A percentile compares a stretch with the other conserved stretches of the same genome.
Evolutionary conservation across 1,284 basidiomycete genomes (phyloP).

Genomic region (Leccinum fuscescens): DNA sequence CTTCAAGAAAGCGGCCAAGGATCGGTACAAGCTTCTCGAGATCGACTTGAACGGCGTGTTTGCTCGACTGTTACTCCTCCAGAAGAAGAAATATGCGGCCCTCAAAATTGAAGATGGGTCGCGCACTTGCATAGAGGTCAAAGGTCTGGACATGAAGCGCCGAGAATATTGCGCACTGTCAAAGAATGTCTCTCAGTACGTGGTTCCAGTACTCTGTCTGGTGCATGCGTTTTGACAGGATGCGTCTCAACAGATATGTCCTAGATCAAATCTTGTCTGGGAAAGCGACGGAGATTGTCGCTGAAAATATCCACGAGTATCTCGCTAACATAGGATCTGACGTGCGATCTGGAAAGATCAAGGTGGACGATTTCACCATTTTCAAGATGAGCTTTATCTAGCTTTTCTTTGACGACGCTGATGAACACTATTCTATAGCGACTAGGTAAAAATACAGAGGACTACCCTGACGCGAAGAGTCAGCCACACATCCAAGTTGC

Average conservation of each 20-base stretch:
- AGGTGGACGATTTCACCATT: constrained; percentile 92
- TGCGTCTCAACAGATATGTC: constrained; percentile 60
- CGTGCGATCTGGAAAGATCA: constrained; percentile 77
- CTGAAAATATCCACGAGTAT: constrained; percentile 93
- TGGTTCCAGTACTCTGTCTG: constrained; percentile 12
- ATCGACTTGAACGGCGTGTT: constrained; percentile 97
- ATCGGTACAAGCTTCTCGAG: constrained; percentile 92
- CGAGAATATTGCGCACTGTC: constrained; percentile 93
- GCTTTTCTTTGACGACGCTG: constrained; percentile 5
- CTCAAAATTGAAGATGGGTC: constrained; percentile 86
- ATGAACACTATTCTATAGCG: constrained; percentile 50
- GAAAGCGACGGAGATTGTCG: constrained; percentile 85
- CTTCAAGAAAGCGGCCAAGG: constrained; percentile 96
- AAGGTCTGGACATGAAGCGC: constrained; percentile 99
- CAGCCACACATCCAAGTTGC: constrained; percentile 94
- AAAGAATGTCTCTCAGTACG: constrained; percentile 90
- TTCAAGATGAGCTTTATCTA: constrained; percentile 62
- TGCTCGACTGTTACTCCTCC: constrained; percentile 87
- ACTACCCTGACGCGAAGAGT: constrained; percentile 92
- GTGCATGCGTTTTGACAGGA: neutral
- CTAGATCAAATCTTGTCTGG: constrained; percentile 78
- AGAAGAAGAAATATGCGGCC: constrained; percentile 99
- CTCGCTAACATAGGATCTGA: constrained; percentile 72
- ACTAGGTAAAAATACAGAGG: constrained; percentile 91
- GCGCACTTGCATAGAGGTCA: constrained; percentile 83